Base-by-base conservation (phyloP, 208 protist species). In the Polymyxa betae region DNA sequence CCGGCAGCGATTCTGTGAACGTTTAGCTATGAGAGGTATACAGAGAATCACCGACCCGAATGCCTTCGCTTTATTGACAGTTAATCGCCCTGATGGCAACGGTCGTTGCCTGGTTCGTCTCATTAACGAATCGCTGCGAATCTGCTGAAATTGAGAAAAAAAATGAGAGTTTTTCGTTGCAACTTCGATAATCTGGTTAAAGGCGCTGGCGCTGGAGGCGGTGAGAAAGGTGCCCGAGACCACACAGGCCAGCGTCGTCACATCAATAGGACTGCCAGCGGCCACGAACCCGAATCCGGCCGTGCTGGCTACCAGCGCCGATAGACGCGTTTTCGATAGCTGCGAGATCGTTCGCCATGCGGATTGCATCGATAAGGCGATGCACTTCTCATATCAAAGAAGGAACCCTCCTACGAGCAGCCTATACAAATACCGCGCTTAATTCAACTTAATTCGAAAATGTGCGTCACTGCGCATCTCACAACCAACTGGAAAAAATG, bases 111-210 rank as follows among this genome's bases (percentile, higher is more conserved):
- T 35, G 5, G 72, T 82, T 43, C 72, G 72, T n/a, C 35, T 82
- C 72, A 82, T 82, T 82, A 45, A 45, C 35, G 72, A 5, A 82
- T 82, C 72, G n/a, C 72, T 82, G 5, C 12, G 5, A 5, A 82
- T 35, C 72, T 82, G 40, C 35, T 20, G 5, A 60, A 35, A 40
- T 82, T 20, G 35, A 40, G 72, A n/a, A 45, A 35, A 38, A 35
- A 82, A 5, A 35, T 16, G 10, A 20, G 5, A 82, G 12, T 43
- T 45, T 82, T 5, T 82, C 72, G 35, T 5, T n/a, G 35, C n/a
- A 5, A 82, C 72, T n/a, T 82, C 72, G n/a, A 82, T 82, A n/a
- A 82, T 82, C n/a, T 82, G 72, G 35, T 82, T 82, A n/a, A 82
- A 82, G 10, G 72, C n/a, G n/a, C 72, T 43, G n/a, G 72, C 72